Evolutionary conservation across 305 asterid genomes (phyloP).

Genomic region (Fraxinus albicans): DNA sequence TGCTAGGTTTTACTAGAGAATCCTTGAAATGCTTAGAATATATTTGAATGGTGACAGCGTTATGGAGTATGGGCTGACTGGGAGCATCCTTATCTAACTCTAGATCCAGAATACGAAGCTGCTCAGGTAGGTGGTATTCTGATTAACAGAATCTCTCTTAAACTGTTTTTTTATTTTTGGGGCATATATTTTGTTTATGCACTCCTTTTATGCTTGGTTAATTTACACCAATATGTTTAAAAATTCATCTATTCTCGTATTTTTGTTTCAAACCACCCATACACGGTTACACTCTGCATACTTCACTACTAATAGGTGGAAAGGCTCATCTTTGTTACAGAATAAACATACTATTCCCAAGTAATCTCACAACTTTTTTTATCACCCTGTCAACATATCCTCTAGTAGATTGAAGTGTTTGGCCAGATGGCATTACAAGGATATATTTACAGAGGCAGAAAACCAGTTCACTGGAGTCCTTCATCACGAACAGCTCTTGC

Average conservation of each 20-base stretch:
- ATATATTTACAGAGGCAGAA: slow-evolving; percentile 89
- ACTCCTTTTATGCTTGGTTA: background rate
- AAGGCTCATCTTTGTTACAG: slow-evolving; percentile 7
- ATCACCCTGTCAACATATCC: slow-evolving; percentile 19
- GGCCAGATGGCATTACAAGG: slow-evolving; percentile 92
- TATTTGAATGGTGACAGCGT: slow-evolving; percentile 49
- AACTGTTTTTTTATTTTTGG: slow-evolving; percentile 5
- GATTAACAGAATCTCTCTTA: slow-evolving; percentile 9
- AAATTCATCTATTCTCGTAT: background rate
- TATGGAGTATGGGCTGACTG: slow-evolving; percentile 97
- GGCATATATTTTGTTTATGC: background rate
- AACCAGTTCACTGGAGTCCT: slow-evolving; percentile 99
- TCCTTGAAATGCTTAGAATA: slow-evolving; percentile 19
- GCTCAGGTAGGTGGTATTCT: slow-evolving; percentile 69
- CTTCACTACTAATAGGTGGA: background rate
- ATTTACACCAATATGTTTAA: background rate
- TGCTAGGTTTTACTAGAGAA: background rate
- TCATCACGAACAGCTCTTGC: slow-evolving; percentile 99
- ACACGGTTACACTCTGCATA: background rate
- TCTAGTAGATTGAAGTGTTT: slow-evolving; percentile 84
- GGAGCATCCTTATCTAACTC: slow-evolving; percentile 96
- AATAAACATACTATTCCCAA: slow-evolving; percentile 12
- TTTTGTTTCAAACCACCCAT: background rate
- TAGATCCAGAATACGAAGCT: slow-evolving; percentile 98
- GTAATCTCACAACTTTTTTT: slow-evolving; percentile 23